These are phyloP conservation scores for Trichoderma parareesei DNA, from an alignment of 495 filamentous ascomycete species.

Conservation along the genomic window DNA sequence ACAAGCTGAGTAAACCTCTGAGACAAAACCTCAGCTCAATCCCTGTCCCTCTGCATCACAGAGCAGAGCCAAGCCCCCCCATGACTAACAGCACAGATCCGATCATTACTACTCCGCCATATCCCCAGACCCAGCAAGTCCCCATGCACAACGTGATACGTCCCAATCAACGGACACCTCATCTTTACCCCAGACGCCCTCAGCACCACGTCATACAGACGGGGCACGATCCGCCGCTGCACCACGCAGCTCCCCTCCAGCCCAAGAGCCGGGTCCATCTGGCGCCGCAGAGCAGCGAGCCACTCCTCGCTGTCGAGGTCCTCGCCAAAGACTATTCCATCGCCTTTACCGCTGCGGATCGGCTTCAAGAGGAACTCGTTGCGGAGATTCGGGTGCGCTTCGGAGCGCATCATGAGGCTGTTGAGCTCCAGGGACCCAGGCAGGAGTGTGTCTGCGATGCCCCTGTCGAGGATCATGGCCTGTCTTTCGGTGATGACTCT, in stretches of 20 bases:
- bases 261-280: neutral
- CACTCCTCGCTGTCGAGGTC: conserved; percentile 21
- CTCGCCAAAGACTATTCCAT: conserved; percentile 36
- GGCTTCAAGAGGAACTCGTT: conserved; percentile 33
- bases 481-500: conserved; percentile 22
- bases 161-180: conserved; percentile 15
- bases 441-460: conserved; percentile 14
- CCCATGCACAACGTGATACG: conserved; percentile 13
- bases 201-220: conserved; percentile 14
- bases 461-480: conserved; percentile 20
- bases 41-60: conserved; percentile 2
- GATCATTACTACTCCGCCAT: conserved; percentile 14
- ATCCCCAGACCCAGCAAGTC: conserved; percentile 11
- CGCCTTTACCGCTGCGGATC: conserved; percentile 30
- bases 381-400: conserved; percentile 13
- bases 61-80: conserved; percentile 14
- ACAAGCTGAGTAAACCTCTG: too few relatives aligned
- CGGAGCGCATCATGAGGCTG: neutral
- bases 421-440: neutral
- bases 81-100: conserved; percentile 16
- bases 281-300: neutral
- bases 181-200: conserved; percentile 13
- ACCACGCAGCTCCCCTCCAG: neutral
- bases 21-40: neutral
- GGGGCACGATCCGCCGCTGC: conserved; percentile 12